Base-by-base conservation (phyloP, 108 stramenopile species). In the Discostella pseudostelligera region DNA sequence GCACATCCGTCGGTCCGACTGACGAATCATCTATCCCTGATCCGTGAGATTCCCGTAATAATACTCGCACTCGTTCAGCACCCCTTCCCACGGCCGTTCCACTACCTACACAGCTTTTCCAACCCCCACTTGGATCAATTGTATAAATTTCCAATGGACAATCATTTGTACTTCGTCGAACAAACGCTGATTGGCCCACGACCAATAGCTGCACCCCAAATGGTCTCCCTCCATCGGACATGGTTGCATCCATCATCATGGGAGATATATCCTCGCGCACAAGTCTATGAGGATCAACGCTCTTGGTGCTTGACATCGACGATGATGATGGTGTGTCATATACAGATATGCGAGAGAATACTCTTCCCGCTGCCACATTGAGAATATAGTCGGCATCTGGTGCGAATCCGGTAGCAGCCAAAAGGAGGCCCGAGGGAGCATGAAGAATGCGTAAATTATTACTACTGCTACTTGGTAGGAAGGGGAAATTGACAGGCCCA, bases 391-490 rank as follows among this genome's bases (percentile, higher is more conserved):
- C 39, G 43, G 59, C 73, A 54, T 79, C 78, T 14, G 74, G 74
- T 50, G 74, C 46, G 24, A 79, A 79, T 29, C 78, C 78, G 6
- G 78, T 70, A 14, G 74, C 61, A 2, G 74, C 78, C 11, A 75
- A 19, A 29, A 79, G 3, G 14, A 79, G 74, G 8, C 74, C 79
- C 24, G 89, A 86, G 28, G 89, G 86, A 51, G 87, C 88, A 37
- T 88, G 84, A 17, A 94, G 81, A 20, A 84, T 80, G 55, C 82
- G 83, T 9, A 86, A 43, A 24, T 80, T 84, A 75, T 85, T 83
- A 63, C 88, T 88, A 49, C 83, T 83, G 40, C 46, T 22, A 43
- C 26, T 32, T 21, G 42, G 5, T 26, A 56, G 63, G 20, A 51
- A 61, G 3, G 63, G 76, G 35, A 56, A 53, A 24, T 54, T n/a